phyloP scores from a whole-genome alignment of 148 eudicot genomes.

The Arctostaphylos glauca region DNA sequence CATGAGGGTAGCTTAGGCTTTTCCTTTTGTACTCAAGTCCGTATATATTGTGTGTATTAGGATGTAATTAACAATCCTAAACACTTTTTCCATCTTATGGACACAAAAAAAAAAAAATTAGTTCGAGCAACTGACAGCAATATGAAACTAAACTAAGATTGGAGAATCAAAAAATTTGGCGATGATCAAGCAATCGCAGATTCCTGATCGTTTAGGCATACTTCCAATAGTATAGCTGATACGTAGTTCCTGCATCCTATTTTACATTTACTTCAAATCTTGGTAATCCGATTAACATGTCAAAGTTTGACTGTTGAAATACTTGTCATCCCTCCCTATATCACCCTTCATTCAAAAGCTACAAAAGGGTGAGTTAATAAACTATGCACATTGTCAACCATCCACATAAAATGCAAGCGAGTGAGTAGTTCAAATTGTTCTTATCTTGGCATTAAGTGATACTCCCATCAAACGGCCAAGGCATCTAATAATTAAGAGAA shows the following conservation, averaged over 20 bases:
- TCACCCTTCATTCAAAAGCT: background rate
- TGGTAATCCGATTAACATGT: background rate
- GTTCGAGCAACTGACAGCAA: background rate
- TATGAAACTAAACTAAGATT: background rate
- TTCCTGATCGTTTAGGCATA: background rate
- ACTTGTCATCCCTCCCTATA: background rate
- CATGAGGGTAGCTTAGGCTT: too few species aligned
- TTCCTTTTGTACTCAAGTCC: too few species aligned
- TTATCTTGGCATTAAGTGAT: background rate
- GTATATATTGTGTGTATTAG: too few species aligned
- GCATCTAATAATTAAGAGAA: background rate
- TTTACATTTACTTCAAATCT: background rate
- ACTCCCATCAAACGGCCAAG: background rate
- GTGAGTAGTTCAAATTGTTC: background rate
- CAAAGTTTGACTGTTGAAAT: background rate
- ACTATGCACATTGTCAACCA: background rate
- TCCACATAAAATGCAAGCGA: background rate
- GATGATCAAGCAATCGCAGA: background rate
- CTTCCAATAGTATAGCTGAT: constrained; percentile 1
- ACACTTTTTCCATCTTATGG: background rate
- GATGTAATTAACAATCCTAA: too few species aligned
- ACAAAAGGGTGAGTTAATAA: background rate
- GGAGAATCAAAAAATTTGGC: background rate
- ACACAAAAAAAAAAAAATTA: background rate
- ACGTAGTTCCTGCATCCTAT: background rate